A percentile compares a stretch with the other conserved stretches of the same genome.
These are phyloP conservation scores for Chaetomium tenue DNA, from an alignment of 495 filamentous ascomycete species.

Conservation along the genomic window DNA sequence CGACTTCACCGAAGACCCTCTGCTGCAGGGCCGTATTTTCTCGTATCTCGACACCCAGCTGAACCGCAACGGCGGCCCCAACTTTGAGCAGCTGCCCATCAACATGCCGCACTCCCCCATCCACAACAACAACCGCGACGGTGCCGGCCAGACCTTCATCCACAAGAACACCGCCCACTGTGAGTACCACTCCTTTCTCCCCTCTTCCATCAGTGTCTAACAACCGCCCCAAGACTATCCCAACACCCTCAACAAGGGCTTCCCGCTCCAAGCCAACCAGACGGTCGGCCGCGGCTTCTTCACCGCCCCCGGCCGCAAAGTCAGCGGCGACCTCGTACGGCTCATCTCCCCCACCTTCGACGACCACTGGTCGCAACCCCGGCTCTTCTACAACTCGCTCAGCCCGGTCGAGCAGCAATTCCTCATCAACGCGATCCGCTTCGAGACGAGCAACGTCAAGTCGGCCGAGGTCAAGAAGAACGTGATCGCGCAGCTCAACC, in stretches of 20 bases:
- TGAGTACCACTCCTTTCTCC: slow-evolving; percentile 25
- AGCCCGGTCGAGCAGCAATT: slow-evolving; percentile 69
- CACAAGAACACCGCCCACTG: slow-evolving; percentile 52
- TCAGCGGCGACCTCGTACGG: slow-evolving; percentile 57
- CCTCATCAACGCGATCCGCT: slow-evolving; percentile 74
- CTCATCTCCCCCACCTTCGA: slow-evolving; percentile 62
- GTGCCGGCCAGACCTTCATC: slow-evolving; percentile 54
- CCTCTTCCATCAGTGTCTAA: neutral
- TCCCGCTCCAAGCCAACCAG: slow-evolving; percentile 67
- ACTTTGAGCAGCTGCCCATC: slow-evolving; percentile 75
- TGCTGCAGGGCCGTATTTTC: slow-evolving; percentile 71
- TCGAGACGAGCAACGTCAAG: slow-evolving; percentile 63
- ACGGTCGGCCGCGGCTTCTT: slow-evolving; percentile 72
- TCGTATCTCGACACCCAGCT: slow-evolving; percentile 75
- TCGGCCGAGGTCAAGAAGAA: slow-evolving; percentile 59
- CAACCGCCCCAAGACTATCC: slow-evolving; percentile 51
- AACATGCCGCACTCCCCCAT: slow-evolving; percentile 63
- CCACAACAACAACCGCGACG: slow-evolving; percentile 76
- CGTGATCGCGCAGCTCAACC: slow-evolving; percentile 68
- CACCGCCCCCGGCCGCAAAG: slow-evolving; percentile 58
- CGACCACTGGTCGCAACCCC: slow-evolving; percentile 74
- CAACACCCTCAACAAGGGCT: slow-evolving; percentile 65
- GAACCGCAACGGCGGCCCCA: slow-evolving; percentile 68
- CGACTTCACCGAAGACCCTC: slow-evolving; percentile 70
- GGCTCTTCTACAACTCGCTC: slow-evolving; percentile 77